A percentile compares a stretch with the other conserved stretches of the same genome.
phyloP scores from a whole-genome alignment of 2,329 filamentous ascomycete species.

The Diaporthe destruens region DNA sequence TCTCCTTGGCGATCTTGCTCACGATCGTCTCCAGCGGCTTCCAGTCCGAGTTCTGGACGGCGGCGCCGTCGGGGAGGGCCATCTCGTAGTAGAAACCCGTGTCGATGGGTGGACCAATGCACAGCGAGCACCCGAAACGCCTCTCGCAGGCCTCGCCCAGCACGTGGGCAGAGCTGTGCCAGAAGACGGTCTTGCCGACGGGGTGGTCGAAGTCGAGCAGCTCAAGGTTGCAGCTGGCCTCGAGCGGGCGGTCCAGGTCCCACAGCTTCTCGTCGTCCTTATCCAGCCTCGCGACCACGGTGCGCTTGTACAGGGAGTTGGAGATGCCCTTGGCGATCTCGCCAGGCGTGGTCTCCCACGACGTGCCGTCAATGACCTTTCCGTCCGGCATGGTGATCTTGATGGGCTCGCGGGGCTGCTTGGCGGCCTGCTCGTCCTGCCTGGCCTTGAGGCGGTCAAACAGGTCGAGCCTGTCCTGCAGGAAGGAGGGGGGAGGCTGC shows the following conservation, averaged over 20 bases:
- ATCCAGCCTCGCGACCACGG: slow-evolving; percentile 87
- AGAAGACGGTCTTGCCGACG: slow-evolving; percentile 93
- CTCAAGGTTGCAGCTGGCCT: slow-evolving; percentile 87
- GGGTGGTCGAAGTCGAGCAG: slow-evolving; percentile 82
- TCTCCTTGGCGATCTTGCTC: slow-evolving; percentile 91
- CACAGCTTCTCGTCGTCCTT: slow-evolving; percentile 79
- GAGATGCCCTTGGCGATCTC: slow-evolving; percentile 83
- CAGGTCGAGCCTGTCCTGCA: slow-evolving; percentile 85
- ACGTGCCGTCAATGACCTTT: slow-evolving; percentile 77
- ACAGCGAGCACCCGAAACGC: slow-evolving; percentile 90
- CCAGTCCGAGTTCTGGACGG: slow-evolving; percentile 83
- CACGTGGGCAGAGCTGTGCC: slow-evolving; percentile 77
- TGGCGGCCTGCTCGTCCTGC: slow-evolving; percentile 80
- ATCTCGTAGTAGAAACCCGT: slow-evolving; percentile 99
- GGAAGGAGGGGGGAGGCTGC: slow-evolving; percentile 76
- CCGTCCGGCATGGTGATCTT: slow-evolving; percentile 81
- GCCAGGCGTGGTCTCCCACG: slow-evolving; percentile 92
- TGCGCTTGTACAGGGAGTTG: slow-evolving; percentile 88
- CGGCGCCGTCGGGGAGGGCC: slow-evolving; percentile 79
- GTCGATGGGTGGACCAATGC: slow-evolving; percentile 91
- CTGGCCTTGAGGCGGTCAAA: slow-evolving; percentile 91
- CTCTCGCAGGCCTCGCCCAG: slow-evolving; percentile 95
- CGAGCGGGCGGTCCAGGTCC: slow-evolving; percentile 92
- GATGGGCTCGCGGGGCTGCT: slow-evolving; percentile 80
- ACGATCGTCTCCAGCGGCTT: slow-evolving; percentile 86